phyloP scores from a whole-genome alignment of 192 early-diverging fungal genomes.

The Entrophospora sp. region DNA sequence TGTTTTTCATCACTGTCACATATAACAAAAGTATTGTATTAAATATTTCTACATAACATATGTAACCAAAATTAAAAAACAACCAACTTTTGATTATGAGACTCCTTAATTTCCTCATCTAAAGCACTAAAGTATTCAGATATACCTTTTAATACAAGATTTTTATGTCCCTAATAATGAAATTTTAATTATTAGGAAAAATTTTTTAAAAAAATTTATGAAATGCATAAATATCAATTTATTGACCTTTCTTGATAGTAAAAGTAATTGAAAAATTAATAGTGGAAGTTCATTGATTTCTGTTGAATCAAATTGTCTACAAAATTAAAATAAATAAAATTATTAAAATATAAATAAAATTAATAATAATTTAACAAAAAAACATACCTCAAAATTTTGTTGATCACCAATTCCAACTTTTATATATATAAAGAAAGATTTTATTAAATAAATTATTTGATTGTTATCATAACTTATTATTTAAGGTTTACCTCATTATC shows the following conservation, averaged over 20 bases:
- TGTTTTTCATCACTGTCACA: constrained; percentile 20
- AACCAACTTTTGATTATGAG: background rate
- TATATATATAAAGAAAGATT: background rate
- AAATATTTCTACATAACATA: constrained; percentile 18
- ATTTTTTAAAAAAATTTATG: background rate
- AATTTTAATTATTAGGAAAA: background rate
- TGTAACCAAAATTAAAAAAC: background rate
- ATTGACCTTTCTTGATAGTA: constrained; percentile 56
- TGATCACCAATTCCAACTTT: background rate
- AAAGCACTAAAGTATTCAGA: constrained; percentile 50
- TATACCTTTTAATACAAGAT: constrained; percentile 43
- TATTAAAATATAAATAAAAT: background rate
- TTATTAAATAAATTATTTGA: background rate
- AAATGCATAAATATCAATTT: background rate
- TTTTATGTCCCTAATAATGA: constrained; percentile 41
- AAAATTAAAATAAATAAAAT: background rate
- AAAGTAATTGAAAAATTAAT: constrained; percentile 57
- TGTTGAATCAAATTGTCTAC: constrained; percentile 35
- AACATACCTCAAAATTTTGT: constrained; percentile 32
- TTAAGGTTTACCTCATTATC: constrained; percentile 22
- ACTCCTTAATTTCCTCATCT: constrained; percentile 23
- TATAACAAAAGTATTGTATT: constrained; percentile 10
- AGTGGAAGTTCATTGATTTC: constrained; percentile 51
- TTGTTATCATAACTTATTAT: background rate
- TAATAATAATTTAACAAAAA: background rate